Base-by-base conservation (phyloP, 2,329 filamentous ascomycete species). In the Penicillium sp. region DNA sequence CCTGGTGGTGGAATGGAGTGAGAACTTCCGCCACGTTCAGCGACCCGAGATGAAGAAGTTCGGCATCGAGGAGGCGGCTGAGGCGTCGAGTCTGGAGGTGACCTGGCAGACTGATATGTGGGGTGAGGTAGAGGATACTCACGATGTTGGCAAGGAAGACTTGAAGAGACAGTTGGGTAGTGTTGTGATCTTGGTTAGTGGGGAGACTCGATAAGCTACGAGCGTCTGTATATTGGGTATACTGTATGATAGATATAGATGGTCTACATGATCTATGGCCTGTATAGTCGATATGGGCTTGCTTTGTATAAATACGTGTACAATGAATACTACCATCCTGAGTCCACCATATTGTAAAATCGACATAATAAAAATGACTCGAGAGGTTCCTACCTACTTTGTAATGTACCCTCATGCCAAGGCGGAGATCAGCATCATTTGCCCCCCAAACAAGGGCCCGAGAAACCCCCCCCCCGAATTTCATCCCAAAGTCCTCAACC, bases 101-200 rank as follows among this genome's bases (percentile, higher is more conserved):
- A 82, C 86, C 62, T 97, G 91, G 88, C 94, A 99, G 82, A 96
- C 88, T 1, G 80, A 84, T 29, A 87, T 89, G 76, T 97, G 94
- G 93, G 94, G 94, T 9, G 93, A 96, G 80, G 94, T 99, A 0
- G 94, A 99, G 74, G 93, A 99, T 76, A 96, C 93, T 29, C 94
- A 99, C 77, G 94, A 99, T 79, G 94, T 99, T 1, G 89, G 96
- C 68, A 90, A 88, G 75, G 93, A 96, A 75, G 94, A 99, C 75
- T 67, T 97, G 64, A 84, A 86, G 71, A 83, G 93, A 68, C 94
- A 97, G 78, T 78, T 97, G 59, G 94, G 93, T 15, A 96, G 91
- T 72, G 90, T 91, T 12, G 82, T 96, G 17, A 72, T 97, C 69
- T 78, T 97, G 49, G 89, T 97, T 10, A 87, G 85, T 55, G 89